Percentiles rank a stretch among this genome's conserved stretches.
Conservation (phyloP, 768 basidiomycete species). For the Strobilomyces echinocephalus region DNA sequence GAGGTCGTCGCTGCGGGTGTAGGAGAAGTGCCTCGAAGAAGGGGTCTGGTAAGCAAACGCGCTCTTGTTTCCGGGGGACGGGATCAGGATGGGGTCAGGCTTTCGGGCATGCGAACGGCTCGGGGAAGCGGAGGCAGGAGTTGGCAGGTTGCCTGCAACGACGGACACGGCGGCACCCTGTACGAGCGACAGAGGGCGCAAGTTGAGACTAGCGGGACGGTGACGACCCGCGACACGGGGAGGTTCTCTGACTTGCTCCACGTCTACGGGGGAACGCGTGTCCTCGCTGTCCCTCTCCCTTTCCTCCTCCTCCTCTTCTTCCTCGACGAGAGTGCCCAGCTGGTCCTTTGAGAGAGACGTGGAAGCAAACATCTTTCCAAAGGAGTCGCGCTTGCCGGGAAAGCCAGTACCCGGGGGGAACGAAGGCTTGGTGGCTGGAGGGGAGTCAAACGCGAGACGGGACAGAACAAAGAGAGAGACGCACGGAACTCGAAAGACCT, state of each 20-base stretch:
- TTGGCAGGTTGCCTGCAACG: conserved; percentile 40
- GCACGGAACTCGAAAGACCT: conserved; percentile 64
- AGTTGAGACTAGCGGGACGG: conserved; percentile 61
- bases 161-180: conserved; percentile 43
- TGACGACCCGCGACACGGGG: conserved; percentile 43
- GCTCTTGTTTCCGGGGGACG: background rate
- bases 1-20: conserved; percentile 23
- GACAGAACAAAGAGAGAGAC: conserved; percentile 26
- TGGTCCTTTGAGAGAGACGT: conserved; percentile 69
- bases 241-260: conserved; percentile 8
- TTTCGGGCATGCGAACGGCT: conserved; percentile 42
- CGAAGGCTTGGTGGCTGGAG: conserved; percentile 56
- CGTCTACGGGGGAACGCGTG: conserved; percentile 7
- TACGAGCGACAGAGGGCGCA: conserved; percentile 70
- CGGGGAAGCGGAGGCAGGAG: conserved; percentile 51
- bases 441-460: background rate
- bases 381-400: conserved; percentile 73
- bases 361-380: conserved; percentile 59
- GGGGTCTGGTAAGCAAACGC: conserved; percentile 9
- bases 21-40: conserved; percentile 25
- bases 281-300: conserved; percentile 28
- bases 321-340: conserved; percentile 74
- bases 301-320: conserved; percentile 85
- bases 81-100: conserved; percentile 22
- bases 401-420: conserved; percentile 45